Percentiles rank a stretch among this genome's conserved stretches.
phyloP scores from a whole-genome alignment of 2,329 filamentous ascomycete genomes.

The Diaporthe ampelina region DNA sequence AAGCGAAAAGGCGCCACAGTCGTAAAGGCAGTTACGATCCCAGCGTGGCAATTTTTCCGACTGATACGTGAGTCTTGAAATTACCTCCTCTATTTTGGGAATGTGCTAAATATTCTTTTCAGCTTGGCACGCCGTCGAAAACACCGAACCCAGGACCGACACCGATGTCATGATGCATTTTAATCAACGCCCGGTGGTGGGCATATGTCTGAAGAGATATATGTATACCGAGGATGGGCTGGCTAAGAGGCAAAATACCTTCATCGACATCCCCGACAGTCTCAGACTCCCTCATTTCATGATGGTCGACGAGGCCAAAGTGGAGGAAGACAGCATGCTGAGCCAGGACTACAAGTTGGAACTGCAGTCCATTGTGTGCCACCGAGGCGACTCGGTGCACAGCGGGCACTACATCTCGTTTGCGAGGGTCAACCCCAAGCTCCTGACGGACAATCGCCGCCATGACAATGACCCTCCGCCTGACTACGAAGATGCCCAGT shows the following conservation, averaged over 20 bases:
- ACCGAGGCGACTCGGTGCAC: slow-evolving; percentile 86
- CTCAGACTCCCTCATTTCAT: slow-evolving; percentile 93
- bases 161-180: slow-evolving; percentile 92
- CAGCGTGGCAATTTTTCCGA: slow-evolving; percentile 97
- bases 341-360: slow-evolving; percentile 94
- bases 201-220: slow-evolving; percentile 94
- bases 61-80: slow-evolving; percentile 77
- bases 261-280: slow-evolving; percentile 87
- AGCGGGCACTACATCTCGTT: slow-evolving; percentile 94
- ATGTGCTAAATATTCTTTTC: slow-evolving; percentile 51
- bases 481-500: slow-evolving; percentile 79
- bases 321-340: slow-evolving; percentile 71
- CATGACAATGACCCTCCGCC: slow-evolving; percentile 71
- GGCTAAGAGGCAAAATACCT: slow-evolving; percentile 81
- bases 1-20: slow-evolving; percentile 63
- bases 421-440: slow-evolving; percentile 78
- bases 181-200: slow-evolving; percentile 85
- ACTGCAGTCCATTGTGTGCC: slow-evolving; percentile 92
- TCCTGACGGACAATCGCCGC: slow-evolving; percentile 71
- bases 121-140: slow-evolving; percentile 85
- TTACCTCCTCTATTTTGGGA: background rate
- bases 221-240: slow-evolving; percentile 78
- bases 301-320: slow-evolving; percentile 77
- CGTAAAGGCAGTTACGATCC: slow-evolving; percentile 90
- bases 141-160: slow-evolving; percentile 71